These are phyloP conservation scores for Deuterostichococcus epilithicus DNA, from an alignment of 139 green algal species.

Conservation along the genomic window DNA sequence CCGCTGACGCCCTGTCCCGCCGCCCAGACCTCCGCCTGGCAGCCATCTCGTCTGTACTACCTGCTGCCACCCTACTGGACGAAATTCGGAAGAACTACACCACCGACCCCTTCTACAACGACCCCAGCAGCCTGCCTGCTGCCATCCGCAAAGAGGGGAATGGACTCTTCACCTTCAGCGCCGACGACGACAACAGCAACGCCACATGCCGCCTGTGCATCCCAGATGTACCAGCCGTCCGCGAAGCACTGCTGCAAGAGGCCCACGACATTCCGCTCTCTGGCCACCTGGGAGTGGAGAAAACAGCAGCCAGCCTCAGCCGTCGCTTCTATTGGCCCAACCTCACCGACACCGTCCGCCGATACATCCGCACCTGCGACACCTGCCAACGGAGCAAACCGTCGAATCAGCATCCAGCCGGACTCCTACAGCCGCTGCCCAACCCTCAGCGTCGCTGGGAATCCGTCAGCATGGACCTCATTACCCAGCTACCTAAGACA, in stretches of 20 bases:
- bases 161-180: too few species aligned
- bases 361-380: conserved; percentile 14
- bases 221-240: too few species aligned
- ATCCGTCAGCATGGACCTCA: conserved; percentile 31
- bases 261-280: conserved; percentile 11
- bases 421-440: conserved; percentile 19
- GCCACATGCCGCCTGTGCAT: too few species aligned
- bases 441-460: conserved; percentile 16
- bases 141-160: too few species aligned
- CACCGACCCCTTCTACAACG: too few species aligned
- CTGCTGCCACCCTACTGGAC: too few species aligned
- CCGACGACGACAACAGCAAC: too few species aligned
- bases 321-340: conserved; percentile 13
- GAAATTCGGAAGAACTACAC: too few species aligned
- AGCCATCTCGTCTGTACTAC: too few species aligned
- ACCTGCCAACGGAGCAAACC: conserved; percentile 27
- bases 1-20: too few species aligned
- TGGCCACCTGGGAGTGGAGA: conserved; percentile 8
- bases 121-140: too few species aligned
- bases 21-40: too few species aligned
- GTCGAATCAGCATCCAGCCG: conserved; percentile 8
- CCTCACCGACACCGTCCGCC: background rate
- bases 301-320: background rate
- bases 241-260: conserved; percentile 10
- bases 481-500: conserved; percentile 26